Evolutionary conservation across 192 early-diverging fungal genomes (phyloP), one percentile per base, ranked within the genome.

Genomic region (Kickxella alabastrina): DNA sequence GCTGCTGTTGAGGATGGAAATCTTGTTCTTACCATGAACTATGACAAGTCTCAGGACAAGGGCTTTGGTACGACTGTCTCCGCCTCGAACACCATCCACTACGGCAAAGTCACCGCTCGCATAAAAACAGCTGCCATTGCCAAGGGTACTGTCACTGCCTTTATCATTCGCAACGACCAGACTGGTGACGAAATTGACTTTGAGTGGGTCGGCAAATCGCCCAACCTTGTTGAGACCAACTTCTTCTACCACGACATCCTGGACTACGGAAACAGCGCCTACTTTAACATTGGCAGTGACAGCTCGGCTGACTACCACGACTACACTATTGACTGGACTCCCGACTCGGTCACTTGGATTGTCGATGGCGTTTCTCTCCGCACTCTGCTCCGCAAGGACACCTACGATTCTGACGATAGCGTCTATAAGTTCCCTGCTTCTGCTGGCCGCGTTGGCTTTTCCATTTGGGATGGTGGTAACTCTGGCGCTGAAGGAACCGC

Each of bases 381-480:
- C 21, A 78, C 71, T 0, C 39, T 85, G 10, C 55, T 70, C 12
- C 62, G 71, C 25, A 48, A 52, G 6, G 68, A 79, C n/a, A 83
- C 80, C 27, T 68, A 59, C 31, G 67, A 79, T 43, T 64, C 55
- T 0, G 64, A 51, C 9, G 43, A 62, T 43, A 69, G 67, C 18
- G 35, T 3, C 3, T 80, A 69, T 49, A 36, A 43, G 10, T 86
- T 63, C 73, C 82, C 85, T 0, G 47, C 68, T 12, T 52, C 78
- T 9, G 79, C 72, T 40, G 68, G 75, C 21, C 79, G 77, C 47
- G 71, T 86, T 23, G 79, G 75, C 31, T 76, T 86, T 39, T 82
- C 80, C 22, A 78, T 86, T 50, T 86, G 85, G 85, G 82, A 86
- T 43, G 84, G 81, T 17, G 84, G 82, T 10, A 79, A 71, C 53